Evolutionary conservation across 306 rosid species (phyloP), one percentile per base, ranked within the genome.

Genomic region (Gynostemma pentaphyllum): DNA sequence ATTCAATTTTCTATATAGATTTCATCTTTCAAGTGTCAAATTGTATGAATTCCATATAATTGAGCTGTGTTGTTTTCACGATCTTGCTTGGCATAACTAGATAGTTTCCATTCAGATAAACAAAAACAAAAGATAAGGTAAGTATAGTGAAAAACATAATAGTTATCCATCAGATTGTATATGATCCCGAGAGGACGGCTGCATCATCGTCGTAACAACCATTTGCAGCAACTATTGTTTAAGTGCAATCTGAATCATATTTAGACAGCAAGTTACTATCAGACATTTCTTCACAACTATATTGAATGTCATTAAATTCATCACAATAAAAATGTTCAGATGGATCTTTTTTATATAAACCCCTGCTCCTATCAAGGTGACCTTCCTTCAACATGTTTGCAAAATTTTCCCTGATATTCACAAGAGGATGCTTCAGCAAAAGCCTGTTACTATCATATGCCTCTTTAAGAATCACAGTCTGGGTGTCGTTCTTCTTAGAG

Each of bases 401-500:
- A 37, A 81, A n/a, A 69, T 74, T 66, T 76, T 85, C 88, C 76
- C 95, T 88, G 48, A 91, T 60, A 52, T 73, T 71, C 5, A 79
- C 81, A 13, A 75, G 78, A 45, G 95, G 95, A 48, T 87, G 86
- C 47, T 80, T 83, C 69, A 70, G 78, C 75, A 75, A 12, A 24
- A 84, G 95, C 67, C 77, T 68, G 49, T 45, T 56, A 28, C 65
- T 76, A n/a, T 82, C 78, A 62, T 85, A 88, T 13, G 87, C 86
- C 78, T 85, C 95, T 54, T 86, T 84, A 1, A 91, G 84, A 74
- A 91, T 78, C 42, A 85, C 81, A 30, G 96, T 91, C 66, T 91
- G 95, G 16, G 89, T 85, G 74, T 79, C 80, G 49, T 73, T 70
- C 78, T 85, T 91, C 66, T 28, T 88, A 22, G 96, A 88, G 71